Evolutionary conservation across 2,329 filamentous ascomycete species (phyloP).

Genomic region (Zymoseptoria brevis): DNA sequence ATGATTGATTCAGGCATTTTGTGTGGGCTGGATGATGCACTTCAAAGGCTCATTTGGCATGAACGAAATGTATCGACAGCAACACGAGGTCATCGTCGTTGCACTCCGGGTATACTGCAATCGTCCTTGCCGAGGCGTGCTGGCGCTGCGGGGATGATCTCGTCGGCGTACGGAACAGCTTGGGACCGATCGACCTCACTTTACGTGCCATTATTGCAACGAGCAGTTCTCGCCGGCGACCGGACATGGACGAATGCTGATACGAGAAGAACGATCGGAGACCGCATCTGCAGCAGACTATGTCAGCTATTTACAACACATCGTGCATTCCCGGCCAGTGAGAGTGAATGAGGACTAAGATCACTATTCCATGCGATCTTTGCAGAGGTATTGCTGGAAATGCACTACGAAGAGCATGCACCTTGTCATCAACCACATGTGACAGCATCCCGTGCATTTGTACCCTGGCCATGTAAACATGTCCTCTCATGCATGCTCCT

Average conservation of each 20-base stretch:
- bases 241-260: neutral
- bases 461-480: too few relatives aligned
- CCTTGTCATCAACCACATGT: too few relatives aligned
- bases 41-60: neutral
- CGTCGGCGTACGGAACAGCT: neutral
- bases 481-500: too few relatives aligned
- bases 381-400: too few relatives aligned
- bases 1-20: constrained; percentile 24
- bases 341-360: too few relatives aligned
- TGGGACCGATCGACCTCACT: neutral
- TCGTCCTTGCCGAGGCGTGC: constrained; percentile 1
- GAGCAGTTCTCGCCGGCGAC: neutral
- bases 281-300: neutral
- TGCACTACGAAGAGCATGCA: too few relatives aligned
- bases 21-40: neutral
- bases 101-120: neutral
- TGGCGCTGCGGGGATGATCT: neutral
- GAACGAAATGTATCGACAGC: neutral
- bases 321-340: too few relatives aligned
- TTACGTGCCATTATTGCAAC: neutral
- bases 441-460: too few relatives aligned
- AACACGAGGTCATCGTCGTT: constrained; percentile 1
- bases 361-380: too few relatives aligned
- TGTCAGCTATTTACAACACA: neutral
- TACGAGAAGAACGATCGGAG: neutral